These are phyloP conservation scores for Solanum boliviense DNA, from an alignment of 257 asterid species.

Conservation along the genomic window DNA sequence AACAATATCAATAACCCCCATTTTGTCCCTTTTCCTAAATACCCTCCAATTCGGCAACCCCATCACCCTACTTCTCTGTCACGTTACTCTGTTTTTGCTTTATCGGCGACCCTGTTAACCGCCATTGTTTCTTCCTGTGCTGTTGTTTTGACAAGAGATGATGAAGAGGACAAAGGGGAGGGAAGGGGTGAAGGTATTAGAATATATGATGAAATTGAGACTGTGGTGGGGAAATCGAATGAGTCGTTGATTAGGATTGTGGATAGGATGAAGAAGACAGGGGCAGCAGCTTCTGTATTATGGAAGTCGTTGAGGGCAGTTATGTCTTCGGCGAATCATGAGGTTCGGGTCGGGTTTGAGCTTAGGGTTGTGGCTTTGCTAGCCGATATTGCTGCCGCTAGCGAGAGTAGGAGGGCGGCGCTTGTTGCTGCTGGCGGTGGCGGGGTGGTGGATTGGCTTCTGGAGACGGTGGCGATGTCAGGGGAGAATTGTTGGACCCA, in stretches of 20 bases:
- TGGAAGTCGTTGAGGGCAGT: conserved; percentile 92
- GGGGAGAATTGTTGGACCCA: conserved; percentile 63
- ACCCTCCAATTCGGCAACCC: conserved; percentile 10
- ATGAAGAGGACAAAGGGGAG: not conserved
- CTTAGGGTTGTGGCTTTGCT: conserved; percentile 83
- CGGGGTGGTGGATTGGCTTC: conserved; percentile 85
- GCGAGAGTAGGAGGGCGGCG: conserved; percentile 81
- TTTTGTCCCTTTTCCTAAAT: conserved; percentile 11
- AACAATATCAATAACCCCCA: conserved; percentile 15
- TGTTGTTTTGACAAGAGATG: conserved; percentile 11
- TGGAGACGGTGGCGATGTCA: conserved; percentile 51
- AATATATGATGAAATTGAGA: conserved; percentile 41
- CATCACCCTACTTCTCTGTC: conserved; percentile 6
- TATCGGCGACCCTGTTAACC: conserved; percentile 32
- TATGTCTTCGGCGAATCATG: conserved; percentile 92
- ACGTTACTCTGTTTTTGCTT: conserved; percentile 24
- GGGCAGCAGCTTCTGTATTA: conserved; percentile 78
- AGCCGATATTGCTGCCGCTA: conserved; percentile 93
- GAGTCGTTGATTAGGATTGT: conserved; percentile 41
- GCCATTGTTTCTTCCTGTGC: conserved; percentile 35
- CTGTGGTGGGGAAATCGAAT: conserved; percentile 40
- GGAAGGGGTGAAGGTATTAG: not conserved
- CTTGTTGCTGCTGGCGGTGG: conserved; percentile 97
- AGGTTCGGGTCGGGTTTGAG: conserved; percentile 91
- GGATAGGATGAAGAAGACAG: conserved; percentile 70